Evolutionary conservation across 345 rosid species (phyloP), one percentile per base, ranked within the genome.

Genomic region (Hevea brasiliensis): DNA sequence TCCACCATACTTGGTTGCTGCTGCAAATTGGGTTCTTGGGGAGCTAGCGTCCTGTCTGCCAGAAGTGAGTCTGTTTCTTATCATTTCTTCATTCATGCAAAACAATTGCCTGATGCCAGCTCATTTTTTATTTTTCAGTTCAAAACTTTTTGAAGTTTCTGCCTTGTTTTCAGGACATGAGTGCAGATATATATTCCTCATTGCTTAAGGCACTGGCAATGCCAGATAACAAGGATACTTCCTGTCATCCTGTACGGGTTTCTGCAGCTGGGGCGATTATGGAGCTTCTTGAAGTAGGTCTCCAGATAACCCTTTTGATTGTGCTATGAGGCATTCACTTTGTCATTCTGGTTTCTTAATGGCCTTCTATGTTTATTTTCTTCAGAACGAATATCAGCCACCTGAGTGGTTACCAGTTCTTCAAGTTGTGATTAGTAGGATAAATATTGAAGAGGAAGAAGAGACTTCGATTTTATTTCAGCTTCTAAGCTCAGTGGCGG

Each of bases 21-120:
- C 92, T 65, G 94, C 92, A 51, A 89, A 87, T 76, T 92, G 98
- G 98, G 86, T 92, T 48, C 81, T 92, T 61, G 92, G 96, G 69
- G 98, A 92, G 84, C 91, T 92, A 71, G 88, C 87, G 4, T 64
- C 87, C 72, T 90, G 94, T 86, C 84, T 92, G 64, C 91, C 96
- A 40, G 84, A 89, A 80, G 98, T 88, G 76, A 83, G 85, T 70
- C 61, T 26, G 64, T 65, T 62, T 61, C 59, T 59, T 70, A 18
- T 71, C 66, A 14, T 21, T 42, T 14, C 60, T 74, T 72, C 45
- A 40, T 45, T 60, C 24, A 10, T 15, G n/a, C 37, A 59, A 60
- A 74, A 61, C 26, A 17, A 29, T 71, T 78, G 18, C 51, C 40
- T 61, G 45, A 45, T 78, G 26, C 21, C 42, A 26, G 51, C 56